Base-by-base conservation (phyloP, 192 early-diverging fungal species). In the Kickxella alabastrina region DNA sequence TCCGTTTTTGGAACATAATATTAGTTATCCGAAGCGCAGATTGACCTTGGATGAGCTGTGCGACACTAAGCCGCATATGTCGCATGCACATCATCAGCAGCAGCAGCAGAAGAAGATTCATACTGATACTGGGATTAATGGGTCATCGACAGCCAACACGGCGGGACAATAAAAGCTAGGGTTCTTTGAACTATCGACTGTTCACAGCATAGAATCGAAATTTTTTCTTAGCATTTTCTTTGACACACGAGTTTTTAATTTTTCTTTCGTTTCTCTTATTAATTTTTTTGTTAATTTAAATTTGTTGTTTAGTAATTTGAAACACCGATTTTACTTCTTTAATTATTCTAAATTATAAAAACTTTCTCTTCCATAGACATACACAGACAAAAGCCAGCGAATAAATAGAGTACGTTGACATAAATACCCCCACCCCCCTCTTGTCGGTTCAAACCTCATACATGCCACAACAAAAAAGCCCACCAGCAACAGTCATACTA, bases 21-120 rank as follows among this genome's bases (percentile, higher is more conserved):
- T 55, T 31, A 68, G 65, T 38, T 75, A 75, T 44, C 72, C 72
- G 2, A 75, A 68, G 42, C 72, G 72, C 35, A 55, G 62, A 21
- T 49, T 75, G 44, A 75, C 72, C 1, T 39, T 75, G 13, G 72
- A 75, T 28, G 72, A 75, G 10, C 60, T 75, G 36, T 75, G 72
- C 28, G 72, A 75, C 24, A 35, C n/a, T 28, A 47, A 47, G 28
- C 42, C 23, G 4, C 37, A 12, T 17, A 14, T 21, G 41, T 21
- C n/a, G 41, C 17, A 21, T 3, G 3, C 2, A 24, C 3, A 14
- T 6, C 45, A 32, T 29, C 41, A 52, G 39, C 39, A 52, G 19
- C 49, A 52, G 35, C 45, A 49, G 21, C 62, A 51, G 29, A 52
- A 50, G 10, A 65, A 61, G 28, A 34, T 44, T 49, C 52, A 60